Evolutionary conservation across 345 rosid genomes (phyloP).

Genomic region (Laguncularia racemosa): DNA sequence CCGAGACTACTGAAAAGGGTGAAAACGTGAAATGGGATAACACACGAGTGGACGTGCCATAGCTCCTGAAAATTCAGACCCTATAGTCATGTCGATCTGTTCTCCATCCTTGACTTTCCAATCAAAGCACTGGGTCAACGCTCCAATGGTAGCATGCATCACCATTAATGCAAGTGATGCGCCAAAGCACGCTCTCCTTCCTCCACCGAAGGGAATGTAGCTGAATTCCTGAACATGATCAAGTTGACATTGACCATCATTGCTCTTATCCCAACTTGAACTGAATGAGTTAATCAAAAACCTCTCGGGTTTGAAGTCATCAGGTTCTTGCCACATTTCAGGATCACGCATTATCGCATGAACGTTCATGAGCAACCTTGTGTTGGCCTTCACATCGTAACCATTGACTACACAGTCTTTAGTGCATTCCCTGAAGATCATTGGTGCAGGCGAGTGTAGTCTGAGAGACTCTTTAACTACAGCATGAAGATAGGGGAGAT

Average conservation of each 20-base stretch:
- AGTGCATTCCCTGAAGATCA: slow-evolving; percentile 43
- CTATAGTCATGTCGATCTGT: slow-evolving; percentile 20
- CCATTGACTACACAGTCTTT: slow-evolving; percentile 34
- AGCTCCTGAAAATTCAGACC: slow-evolving; percentile 20
- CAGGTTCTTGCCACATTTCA: slow-evolving; percentile 26
- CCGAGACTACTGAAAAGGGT: slow-evolving; percentile 8
- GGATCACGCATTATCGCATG: slow-evolving; percentile 44
- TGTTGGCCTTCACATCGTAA: slow-evolving; percentile 24
- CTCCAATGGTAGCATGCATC: slow-evolving; percentile 18
- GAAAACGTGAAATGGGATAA: slow-evolving; percentile 13
- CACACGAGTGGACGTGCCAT: slow-evolving; percentile 24
- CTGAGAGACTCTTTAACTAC: slow-evolving; percentile 32
- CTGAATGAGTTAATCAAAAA: slow-evolving; percentile 16
- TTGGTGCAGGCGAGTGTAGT: slow-evolving; percentile 44
- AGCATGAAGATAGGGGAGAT: slow-evolving; percentile 40
- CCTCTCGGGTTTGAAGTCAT: slow-evolving; percentile 42
- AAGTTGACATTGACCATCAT: slow-evolving; percentile 18
- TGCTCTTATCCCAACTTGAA: no score
- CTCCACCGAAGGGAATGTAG: slow-evolving; percentile 26
- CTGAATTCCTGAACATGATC: slow-evolving; percentile 23
- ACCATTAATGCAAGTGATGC: slow-evolving; percentile 19
- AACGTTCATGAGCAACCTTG: slow-evolving; percentile 33
- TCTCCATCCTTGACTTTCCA: slow-evolving; percentile 15
- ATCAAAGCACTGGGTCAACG: slow-evolving; percentile 29
- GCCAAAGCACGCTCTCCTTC: slow-evolving; percentile 32